Conservation (phyloP, 331 rosid species). For the Rhamnella rubrinervis region DNA sequence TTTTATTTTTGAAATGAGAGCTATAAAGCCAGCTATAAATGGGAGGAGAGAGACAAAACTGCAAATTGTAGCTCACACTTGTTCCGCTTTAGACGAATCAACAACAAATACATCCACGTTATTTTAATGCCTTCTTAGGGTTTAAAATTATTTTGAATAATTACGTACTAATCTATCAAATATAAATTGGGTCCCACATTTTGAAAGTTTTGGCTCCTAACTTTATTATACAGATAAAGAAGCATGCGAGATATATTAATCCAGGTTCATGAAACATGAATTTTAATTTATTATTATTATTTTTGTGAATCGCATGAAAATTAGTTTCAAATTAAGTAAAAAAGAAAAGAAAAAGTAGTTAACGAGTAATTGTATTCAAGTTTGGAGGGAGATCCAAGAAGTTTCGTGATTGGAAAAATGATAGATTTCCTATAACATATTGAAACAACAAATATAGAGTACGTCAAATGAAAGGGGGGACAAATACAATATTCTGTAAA, state of each 20-base stretch:
- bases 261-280: background rate
- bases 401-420: constrained; percentile 30
- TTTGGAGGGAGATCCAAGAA: constrained; percentile 12
- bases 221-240: too few relatives aligned
- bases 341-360: background rate
- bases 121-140: too few relatives aligned
- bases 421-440: too few relatives aligned
- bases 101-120: too few relatives aligned
- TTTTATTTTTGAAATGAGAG: constrained; percentile 33
- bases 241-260: too few relatives aligned
- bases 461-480: too few relatives aligned
- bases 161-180: too few relatives aligned
- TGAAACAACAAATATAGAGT: too few relatives aligned
- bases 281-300: too few relatives aligned
- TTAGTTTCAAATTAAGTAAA: background rate
- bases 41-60: constrained; percentile 17
- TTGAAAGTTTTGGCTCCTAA: background rate
- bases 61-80: constrained; percentile 10
- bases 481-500: too few relatives aligned
- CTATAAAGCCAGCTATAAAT: constrained; percentile 24
- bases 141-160: too few relatives aligned
- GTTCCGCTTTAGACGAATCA: too few relatives aligned
- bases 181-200: background rate
- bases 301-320: background rate
- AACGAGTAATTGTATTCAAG: constrained; percentile 1